A percentile compares a stretch with the other conserved stretches of the same genome.
Evolutionary conservation across 176 grass and related monocot genomes (phyloP).

Genomic region (Oryza punctata): DNA sequence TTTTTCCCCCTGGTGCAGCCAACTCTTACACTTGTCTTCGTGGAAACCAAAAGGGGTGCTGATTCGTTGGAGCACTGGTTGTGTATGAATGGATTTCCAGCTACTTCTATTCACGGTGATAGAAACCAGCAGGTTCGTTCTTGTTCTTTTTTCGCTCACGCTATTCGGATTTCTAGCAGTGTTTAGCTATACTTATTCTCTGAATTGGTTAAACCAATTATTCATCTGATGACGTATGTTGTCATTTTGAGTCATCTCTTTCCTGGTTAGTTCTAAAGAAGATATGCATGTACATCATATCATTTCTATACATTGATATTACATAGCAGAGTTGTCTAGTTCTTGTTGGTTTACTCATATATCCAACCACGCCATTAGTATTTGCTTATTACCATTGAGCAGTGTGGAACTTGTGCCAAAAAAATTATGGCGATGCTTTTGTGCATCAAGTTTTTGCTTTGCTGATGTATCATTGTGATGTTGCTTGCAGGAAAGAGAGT

Average conservation of each 20-base stretch:
- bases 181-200: neutral
- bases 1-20: constrained; percentile 45
- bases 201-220: neutral
- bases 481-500: constrained; percentile 78
- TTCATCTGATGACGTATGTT: constrained; percentile 1
- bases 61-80: constrained; percentile 95
- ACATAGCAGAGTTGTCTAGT: neutral
- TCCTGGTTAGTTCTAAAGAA: neutral
- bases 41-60: constrained; percentile 96
- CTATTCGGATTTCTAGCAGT: neutral
- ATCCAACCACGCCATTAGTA: neutral
- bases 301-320: constrained; percentile 2
- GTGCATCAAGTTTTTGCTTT: neutral
- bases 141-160: constrained; percentile 23
- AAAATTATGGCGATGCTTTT: neutral
- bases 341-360: neutral
- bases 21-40: constrained; percentile 90
- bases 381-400: neutral
- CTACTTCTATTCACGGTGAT: constrained; percentile 98
- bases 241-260: neutral
- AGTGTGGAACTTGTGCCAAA: constrained; percentile 9
- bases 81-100: constrained; percentile 91
- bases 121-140: constrained; percentile 86
- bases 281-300: neutral
- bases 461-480: constrained; percentile 9